A percentile compares a stretch with the other conserved stretches of the same genome.
phyloP scores from a whole-genome alignment of 2,329 filamentous ascomycete genomes.

The Fusarium sp. region DNA sequence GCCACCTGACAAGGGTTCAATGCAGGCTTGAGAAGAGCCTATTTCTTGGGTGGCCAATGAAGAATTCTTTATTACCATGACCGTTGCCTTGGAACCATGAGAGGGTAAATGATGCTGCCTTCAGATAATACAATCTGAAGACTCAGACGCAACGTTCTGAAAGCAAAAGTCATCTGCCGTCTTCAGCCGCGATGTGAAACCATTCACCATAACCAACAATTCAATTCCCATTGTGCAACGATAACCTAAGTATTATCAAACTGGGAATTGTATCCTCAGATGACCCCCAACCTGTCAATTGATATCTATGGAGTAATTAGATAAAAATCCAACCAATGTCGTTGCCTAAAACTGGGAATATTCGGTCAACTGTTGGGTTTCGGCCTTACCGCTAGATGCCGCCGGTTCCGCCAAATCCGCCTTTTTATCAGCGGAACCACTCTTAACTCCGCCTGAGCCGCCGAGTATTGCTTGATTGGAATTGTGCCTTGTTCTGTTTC shows the following conservation, averaged over 20 bases:
- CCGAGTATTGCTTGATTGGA: neutral
- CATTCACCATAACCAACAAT: neutral
- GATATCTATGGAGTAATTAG: conserved; percentile 17
- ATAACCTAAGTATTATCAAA: neutral
- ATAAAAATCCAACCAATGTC: conserved; percentile 16
- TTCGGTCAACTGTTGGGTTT: neutral
- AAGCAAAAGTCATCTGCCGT: conserved; percentile 13
- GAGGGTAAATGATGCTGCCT: no score
- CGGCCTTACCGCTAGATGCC: conserved; percentile 26
- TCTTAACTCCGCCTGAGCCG: conserved; percentile 28
- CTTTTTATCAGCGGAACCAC: conserved; percentile 11
- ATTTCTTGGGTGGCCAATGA: conserved; percentile 37
- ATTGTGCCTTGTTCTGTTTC: neutral
- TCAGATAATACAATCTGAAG: no score
- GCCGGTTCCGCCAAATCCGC: conserved; percentile 31
- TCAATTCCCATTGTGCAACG: conserved; percentile 17
- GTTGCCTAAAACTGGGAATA: neutral
- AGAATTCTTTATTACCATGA: conserved; percentile 34
- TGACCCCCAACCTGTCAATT: conserved; percentile 25
- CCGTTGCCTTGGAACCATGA: neutral
- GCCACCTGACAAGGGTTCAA: conserved; percentile 36
- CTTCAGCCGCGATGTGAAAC: neutral
- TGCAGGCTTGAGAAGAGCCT: conserved; percentile 27
- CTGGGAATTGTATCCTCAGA: neutral
- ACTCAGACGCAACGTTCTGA: neutral